Conservation (phyloP, 2,329 filamentous ascomycete genomes). For the Didymellaceae sp. region DNA sequence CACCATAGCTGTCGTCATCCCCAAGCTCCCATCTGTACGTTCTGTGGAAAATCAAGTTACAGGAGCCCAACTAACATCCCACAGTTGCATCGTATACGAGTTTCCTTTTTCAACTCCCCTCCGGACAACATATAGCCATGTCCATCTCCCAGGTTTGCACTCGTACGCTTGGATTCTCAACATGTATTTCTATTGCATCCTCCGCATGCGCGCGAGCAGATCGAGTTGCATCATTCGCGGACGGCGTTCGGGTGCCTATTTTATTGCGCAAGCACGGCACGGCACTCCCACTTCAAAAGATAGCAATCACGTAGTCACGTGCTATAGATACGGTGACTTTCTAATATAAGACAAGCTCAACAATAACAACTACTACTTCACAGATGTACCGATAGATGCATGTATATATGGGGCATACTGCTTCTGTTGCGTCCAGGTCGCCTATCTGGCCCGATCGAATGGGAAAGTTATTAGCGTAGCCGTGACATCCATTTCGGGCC, state of each 20-base stretch:
- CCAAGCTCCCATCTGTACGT: conserved; percentile 93
- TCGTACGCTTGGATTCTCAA: conserved; percentile 34
- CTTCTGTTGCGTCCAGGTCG: neutral
- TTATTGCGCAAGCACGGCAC: conserved; percentile 14
- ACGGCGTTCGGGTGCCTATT: conserved; percentile 32
- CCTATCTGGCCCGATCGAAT: conserved; percentile 5
- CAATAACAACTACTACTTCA: neutral
- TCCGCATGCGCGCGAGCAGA: conserved; percentile 31
- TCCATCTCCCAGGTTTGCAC: conserved; percentile 24
- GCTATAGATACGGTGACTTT: conserved; percentile 14
- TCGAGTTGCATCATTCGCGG: conserved; percentile 38
- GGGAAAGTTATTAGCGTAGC: conserved; percentile 10
- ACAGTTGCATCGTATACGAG: conserved; percentile 50
- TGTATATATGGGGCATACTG: too few species aligned
- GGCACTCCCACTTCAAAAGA: conserved; percentile 24
- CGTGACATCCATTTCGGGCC: conserved; percentile 6
- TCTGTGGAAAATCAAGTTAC: neutral
- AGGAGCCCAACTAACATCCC: conserved; percentile 11
- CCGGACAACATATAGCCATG: conserved; percentile 43
- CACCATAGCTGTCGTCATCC: conserved; percentile 89
- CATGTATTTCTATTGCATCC: conserved; percentile 45
- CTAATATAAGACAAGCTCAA: conserved; percentile 13
- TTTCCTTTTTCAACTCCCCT: conserved; percentile 48
- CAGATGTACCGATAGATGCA: too few species aligned
- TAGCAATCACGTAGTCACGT: conserved; percentile 21